A percentile compares a stretch with the other conserved stretches of the same genome.
These are phyloP conservation scores for Apiospora sp. DNA, from an alignment of 2,329 filamentous ascomycete genomes.

Conservation along the genomic window DNA sequence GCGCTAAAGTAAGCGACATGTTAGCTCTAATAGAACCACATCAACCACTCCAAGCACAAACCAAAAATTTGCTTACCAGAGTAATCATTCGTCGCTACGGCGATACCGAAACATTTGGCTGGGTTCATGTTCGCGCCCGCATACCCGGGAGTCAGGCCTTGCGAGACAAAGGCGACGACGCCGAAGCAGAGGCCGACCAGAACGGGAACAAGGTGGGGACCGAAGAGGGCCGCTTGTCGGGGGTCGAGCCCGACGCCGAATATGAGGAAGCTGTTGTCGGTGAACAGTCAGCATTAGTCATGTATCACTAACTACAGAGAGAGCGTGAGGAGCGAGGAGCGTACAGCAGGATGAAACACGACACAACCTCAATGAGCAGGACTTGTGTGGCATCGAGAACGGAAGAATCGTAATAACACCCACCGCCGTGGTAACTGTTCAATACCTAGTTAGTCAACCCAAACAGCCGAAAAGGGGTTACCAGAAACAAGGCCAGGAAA, in stretches of 20 bases:
- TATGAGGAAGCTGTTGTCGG: slow-evolving; percentile 47
- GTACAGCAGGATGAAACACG: slow-evolving; percentile 49
- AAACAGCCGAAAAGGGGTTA: background rate
- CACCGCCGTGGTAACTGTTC: slow-evolving; percentile 40
- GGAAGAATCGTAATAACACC: slow-evolving; percentile 47
- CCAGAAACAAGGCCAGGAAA: slow-evolving; percentile 27
- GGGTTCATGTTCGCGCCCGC: slow-evolving; percentile 54
- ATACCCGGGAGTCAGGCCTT: slow-evolving; percentile 49
- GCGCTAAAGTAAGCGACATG: slow-evolving; percentile 34
- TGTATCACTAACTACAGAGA: background rate
- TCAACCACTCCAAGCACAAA: too few species aligned
- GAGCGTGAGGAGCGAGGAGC: slow-evolving; percentile 27
- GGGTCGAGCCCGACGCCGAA: slow-evolving; percentile 63
- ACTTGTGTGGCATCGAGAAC: slow-evolving; percentile 48
- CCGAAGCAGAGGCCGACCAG: slow-evolving; percentile 54
- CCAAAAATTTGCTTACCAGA: slow-evolving; percentile 30
- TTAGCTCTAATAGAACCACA: slow-evolving; percentile 8
- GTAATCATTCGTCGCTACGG: slow-evolving; percentile 45
- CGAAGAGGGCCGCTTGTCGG: slow-evolving; percentile 56
- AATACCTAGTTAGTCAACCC: background rate
- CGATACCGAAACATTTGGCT: slow-evolving; percentile 53
- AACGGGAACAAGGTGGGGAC: slow-evolving; percentile 56
- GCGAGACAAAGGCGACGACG: slow-evolving; percentile 46
- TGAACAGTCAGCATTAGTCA: background rate
- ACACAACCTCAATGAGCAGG: slow-evolving; percentile 57